Evolutionary conservation across 2,329 filamentous ascomycete species (phyloP), one percentile per base, ranked within the genome.

Genomic region (Stachybotrys chartarum): DNA sequence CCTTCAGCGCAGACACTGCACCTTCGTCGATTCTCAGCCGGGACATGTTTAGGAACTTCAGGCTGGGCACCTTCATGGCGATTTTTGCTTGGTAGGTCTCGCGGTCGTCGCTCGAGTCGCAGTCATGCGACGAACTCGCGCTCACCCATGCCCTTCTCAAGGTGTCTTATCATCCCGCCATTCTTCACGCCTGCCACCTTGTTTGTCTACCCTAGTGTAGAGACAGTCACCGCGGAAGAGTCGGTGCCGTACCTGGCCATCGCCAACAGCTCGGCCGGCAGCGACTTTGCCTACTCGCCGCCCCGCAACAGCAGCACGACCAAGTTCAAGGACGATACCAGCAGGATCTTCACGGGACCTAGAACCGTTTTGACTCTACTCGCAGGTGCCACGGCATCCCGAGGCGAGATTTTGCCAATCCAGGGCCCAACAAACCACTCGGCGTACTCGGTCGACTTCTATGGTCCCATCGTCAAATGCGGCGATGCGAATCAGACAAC

Each of bases 271-370:
- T 30, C 35, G 8, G 35, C 35, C 2, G 51, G 51, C 31, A 7
- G 35, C 35, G 30, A 52, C 12, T 52, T 44, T 30, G 51, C 51
- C n/a, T 52, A 52, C 35, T 52, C 51, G n/a, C 51, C 51, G 24
- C 51, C 31, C 14, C 35, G 42, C 12, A 42, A 52, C 32, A 44
- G 12, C 51, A 30, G 32, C 17, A 39, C 30, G 5, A 51, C 30
- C 24, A 32, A 32, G 50, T 35, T 35, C 50, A 51, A 16, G 31
- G 30, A 39, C 17, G 51, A 52, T 18, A 52, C 51, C 35, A 42
- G 30, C 31, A 52, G 51, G 35, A 51, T 51, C 14, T 51, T 51
- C 32, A 52, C 31, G 7, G 51, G 51, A 7, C 51, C 51, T 30
- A 14, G 32, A 45, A 45, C 51, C 10, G 30, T 45, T 35, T 30